Evolutionary conservation across 768 basidiomycete species (phyloP).

Genomic region (Fomitopsis pulvina): DNA sequence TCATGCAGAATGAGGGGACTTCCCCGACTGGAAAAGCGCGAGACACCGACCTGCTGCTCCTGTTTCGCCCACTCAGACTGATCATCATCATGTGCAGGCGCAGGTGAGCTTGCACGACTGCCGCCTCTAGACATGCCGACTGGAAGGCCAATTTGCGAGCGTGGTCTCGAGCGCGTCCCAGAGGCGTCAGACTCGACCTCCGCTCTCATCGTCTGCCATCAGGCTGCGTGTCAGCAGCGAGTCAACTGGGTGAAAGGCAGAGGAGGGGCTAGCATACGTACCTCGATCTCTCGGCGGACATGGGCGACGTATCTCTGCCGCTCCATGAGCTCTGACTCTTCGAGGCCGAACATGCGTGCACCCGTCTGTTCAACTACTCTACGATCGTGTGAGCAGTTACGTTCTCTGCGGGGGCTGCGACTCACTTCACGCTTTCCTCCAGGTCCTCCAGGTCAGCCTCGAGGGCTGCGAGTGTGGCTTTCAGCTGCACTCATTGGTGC

Average conservation of each 20-base stretch:
- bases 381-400: neutral
- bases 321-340: conserved; percentile 67
- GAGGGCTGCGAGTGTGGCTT: conserved; percentile 66
- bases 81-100: conserved; percentile 50
- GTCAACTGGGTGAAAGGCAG: neutral
- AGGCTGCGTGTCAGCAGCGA: conserved; percentile 10
- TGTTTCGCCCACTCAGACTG: conserved; percentile 78
- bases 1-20: neutral
- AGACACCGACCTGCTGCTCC: conserved; percentile 68
- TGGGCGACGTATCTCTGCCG: conserved; percentile 71
- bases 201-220: conserved; percentile 71
- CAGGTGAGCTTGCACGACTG: conserved; percentile 4
- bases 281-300: conserved; percentile 74
- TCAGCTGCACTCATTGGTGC: conserved; percentile 35
- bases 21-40: neutral
- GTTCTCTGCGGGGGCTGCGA: neutral
- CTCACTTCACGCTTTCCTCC: conserved; percentile 89
- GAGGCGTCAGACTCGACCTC: conserved; percentile 38
- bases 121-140: neutral
- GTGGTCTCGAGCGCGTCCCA: conserved; percentile 18
- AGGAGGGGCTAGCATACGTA: conserved; percentile 30
- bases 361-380: conserved; percentile 87
- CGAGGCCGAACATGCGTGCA: conserved; percentile 77
- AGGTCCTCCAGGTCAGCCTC: conserved; percentile 89
- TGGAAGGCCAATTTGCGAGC: conserved; percentile 13